A percentile compares a stretch with the other conserved stretches of the same genome.
These are phyloP conservation scores for Fusarium xyrophilum DNA, from an alignment of 2,329 filamentous ascomycete genomes.

Conservation along the genomic window DNA sequence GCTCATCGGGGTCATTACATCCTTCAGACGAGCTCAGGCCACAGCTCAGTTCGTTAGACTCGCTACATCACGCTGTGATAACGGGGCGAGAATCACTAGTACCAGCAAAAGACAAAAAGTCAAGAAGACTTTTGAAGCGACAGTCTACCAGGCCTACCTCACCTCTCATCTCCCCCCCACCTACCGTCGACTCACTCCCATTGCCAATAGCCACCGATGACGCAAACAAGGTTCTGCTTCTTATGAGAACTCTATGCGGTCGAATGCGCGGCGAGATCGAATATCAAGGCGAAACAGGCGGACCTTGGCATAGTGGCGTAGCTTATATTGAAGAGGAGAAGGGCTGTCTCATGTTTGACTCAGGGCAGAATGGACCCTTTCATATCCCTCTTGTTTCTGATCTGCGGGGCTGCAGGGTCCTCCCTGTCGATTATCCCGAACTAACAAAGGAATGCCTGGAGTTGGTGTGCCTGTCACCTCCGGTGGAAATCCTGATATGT, in stretches of 20 bases:
- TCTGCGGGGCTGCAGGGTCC: constrained; percentile 75
- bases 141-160: constrained; percentile 64
- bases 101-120: constrained; percentile 51
- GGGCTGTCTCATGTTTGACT: constrained; percentile 77
- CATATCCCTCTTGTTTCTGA: constrained; percentile 74
- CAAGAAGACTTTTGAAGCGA: constrained; percentile 62
- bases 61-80: constrained; percentile 52
- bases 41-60: constrained; percentile 50
- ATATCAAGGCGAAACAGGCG: constrained; percentile 68
- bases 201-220: constrained; percentile 69
- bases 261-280: constrained; percentile 81
- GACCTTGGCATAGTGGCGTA: constrained; percentile 73
- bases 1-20: constrained; percentile 64
- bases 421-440: constrained; percentile 58
- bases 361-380: constrained; percentile 69
- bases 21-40: constrained; percentile 58
- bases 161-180: constrained; percentile 60
- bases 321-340: constrained; percentile 80
- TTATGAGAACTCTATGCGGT: constrained; percentile 81
- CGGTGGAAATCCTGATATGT: constrained; percentile 68
- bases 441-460: constrained; percentile 59
- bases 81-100: constrained; percentile 47
- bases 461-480: constrained; percentile 59
- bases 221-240: constrained; percentile 72
- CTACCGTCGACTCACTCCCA: constrained; percentile 66